Conservation (phyloP, 345 rosid species). For the Physaria fendleri region DNA sequence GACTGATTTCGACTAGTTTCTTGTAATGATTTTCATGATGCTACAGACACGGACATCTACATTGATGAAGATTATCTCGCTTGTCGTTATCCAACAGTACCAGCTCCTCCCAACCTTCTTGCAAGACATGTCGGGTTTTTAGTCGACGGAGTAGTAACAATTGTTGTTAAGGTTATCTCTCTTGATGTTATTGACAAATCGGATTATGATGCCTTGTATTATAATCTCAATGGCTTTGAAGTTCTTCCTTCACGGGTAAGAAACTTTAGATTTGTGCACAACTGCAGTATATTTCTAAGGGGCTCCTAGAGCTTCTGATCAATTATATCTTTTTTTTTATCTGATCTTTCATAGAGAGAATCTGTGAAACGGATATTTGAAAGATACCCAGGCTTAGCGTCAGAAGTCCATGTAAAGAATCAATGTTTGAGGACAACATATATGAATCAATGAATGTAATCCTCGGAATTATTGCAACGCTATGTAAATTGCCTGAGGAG, state of each 20-base stretch:
- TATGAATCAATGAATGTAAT: background rate
- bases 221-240: background rate
- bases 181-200: background rate
- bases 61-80: background rate
- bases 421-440: background rate
- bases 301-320: background rate
- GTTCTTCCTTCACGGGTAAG: background rate
- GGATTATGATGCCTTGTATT: background rate
- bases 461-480: background rate
- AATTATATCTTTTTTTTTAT: no score
- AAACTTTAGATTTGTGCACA: background rate
- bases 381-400: background rate
- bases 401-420: background rate
- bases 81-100: background rate
- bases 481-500: background rate
- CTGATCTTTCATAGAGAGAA: no score
- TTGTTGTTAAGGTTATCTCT: conserved; percentile 56
- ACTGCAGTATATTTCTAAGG: background rate
- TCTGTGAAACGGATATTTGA: background rate
- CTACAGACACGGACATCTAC: background rate
- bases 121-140: conserved; percentile 15
- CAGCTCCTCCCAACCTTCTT: background rate
- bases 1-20: background rate
- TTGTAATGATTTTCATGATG: background rate
- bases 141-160: conserved; percentile 40